Evolutionary conservation across 2,329 filamentous ascomycete species (phyloP), one percentile per base, ranked within the genome.

Genomic region (Trichoderma cornu-damae): DNA sequence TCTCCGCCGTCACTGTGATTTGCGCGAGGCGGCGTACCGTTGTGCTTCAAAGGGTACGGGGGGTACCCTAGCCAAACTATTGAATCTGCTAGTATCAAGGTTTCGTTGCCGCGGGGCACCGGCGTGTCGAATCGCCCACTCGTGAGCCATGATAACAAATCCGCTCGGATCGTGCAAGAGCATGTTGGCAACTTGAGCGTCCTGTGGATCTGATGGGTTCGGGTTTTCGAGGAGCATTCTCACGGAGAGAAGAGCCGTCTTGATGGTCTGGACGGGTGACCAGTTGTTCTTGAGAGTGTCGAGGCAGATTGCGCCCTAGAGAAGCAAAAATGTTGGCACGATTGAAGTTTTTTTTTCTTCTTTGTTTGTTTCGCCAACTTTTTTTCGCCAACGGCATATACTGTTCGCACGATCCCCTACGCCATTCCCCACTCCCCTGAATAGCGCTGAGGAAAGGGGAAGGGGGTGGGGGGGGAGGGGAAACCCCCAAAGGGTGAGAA

Each of bases 211-310:
- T 66, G 93, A 95, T 0, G 94, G 93, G 71, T 99, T 95, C 3
- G 94, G 94, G 16, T 87, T 90, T 74, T 90, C 90, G 67, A 99
- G 88, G 16, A 99, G 84, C 64, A 92, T 93, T 71, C 96, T 92
- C 30, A 99, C 80, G 26, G 92, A 96, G 59, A 99, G 85, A 44
- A 99, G 83, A 35, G 93, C 90, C 18, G 90, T 95, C 75, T 96
- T 97, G 72, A 99, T 93, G 12, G 93, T 99, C 60, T 96, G 82
- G 22, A 99, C 92, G 0, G 94, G 94, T 5, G 93, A 96, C 94
- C 94, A 99, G 65, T 89, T 90, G 11, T 83, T 83, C 8, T 88
- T 87, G 14, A 99, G 82, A 0, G 92, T 97, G 70, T 99, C 94
- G 55, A 99, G 85, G 69, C 94, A 99, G 70, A 99, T 99, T 24